phyloP scores from a whole-genome alignment of 148 eudicot genomes.

The Tetragonia tetragonoides region DNA sequence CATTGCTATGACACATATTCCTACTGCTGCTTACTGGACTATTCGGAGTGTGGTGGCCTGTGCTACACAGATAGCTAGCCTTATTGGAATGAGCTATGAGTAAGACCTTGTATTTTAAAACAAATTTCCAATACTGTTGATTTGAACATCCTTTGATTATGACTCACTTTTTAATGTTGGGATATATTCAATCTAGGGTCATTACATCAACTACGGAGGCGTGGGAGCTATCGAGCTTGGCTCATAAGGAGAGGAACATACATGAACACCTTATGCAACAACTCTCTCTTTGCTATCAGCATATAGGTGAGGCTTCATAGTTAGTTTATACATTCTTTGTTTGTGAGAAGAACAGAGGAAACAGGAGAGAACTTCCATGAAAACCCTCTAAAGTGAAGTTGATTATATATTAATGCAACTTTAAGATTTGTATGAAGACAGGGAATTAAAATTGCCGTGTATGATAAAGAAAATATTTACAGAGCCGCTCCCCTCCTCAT shows the following conservation, averaged over 20 bases:
- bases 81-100: constrained; percentile 72
- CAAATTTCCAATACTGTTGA: background rate
- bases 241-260: constrained; percentile 74
- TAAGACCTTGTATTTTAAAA: constrained; percentile 29
- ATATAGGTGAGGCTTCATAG: constrained; percentile 52
- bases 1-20: constrained; percentile 58
- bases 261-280: constrained; percentile 68
- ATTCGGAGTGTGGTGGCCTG: constrained; percentile 80
- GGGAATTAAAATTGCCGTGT: no score
- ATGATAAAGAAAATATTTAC: no score
- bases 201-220: constrained; percentile 69
- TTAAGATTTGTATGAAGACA: no score
- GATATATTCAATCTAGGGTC: constrained; percentile 29
- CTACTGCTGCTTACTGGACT: constrained; percentile 94
- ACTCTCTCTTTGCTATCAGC: constrained; percentile 61
- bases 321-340: background rate
- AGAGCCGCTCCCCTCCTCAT: no score
- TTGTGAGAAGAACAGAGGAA: background rate
- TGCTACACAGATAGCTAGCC: constrained; percentile 58
- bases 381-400: background rate
- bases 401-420: background rate
- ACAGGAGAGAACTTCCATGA: background rate
- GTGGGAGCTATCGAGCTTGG: constrained; percentile 90
- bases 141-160: background rate
- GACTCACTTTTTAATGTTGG: background rate